A percentile compares a stretch with the other conserved stretches of the same genome.
Conservation (phyloP, 225 moss, liverwort and hornwort genomes). For the Sphagnum contortum region DNA sequence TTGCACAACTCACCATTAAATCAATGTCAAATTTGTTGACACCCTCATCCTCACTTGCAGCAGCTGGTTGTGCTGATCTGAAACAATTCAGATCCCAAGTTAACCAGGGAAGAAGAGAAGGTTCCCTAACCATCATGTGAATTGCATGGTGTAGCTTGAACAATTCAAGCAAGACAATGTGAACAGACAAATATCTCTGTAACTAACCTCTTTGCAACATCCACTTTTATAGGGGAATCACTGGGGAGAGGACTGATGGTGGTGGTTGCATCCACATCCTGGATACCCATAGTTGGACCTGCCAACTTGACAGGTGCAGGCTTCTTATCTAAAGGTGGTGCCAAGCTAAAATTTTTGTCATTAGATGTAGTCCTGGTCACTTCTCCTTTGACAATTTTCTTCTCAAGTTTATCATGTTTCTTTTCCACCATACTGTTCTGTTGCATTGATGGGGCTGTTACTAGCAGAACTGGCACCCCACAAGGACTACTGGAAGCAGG, state of each 20-base stretch:
- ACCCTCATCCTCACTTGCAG: slow-evolving; percentile 26
- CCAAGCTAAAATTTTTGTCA: slow-evolving; percentile 27
- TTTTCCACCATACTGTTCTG: slow-evolving; percentile 28
- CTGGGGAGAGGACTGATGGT: slow-evolving; percentile 9
- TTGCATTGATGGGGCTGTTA: slow-evolving; percentile 3
- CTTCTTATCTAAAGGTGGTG: slow-evolving; percentile 37
- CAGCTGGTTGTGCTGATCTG: slow-evolving; percentile 39
- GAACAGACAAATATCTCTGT: too few species aligned
- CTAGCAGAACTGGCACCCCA: neutral
- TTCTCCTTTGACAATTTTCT: slow-evolving; percentile 32
- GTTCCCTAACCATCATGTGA: too few species aligned
- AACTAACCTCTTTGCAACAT: slow-evolving; percentile 53
- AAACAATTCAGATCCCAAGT: neutral
- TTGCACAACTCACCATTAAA: slow-evolving; percentile 47
- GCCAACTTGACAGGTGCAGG: slow-evolving; percentile 3
- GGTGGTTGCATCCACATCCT: slow-evolving; percentile 13
- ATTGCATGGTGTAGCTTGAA: too few species aligned
- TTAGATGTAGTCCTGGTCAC: slow-evolving; percentile 6
- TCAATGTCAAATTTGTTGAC: slow-evolving; percentile 48
- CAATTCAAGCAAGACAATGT: too few species aligned
- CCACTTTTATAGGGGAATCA: slow-evolving; percentile 22
- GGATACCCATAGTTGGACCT: neutral
- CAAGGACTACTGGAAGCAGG: neutral
- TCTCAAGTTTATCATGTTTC: slow-evolving; percentile 28
- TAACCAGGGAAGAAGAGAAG: too few species aligned